Percentiles rank a stretch among this genome's conserved stretches.
These are phyloP conservation scores for Podospora anserina DNA, from an alignment of 495 filamentous ascomycete genomes.

Conservation along the genomic window DNA sequence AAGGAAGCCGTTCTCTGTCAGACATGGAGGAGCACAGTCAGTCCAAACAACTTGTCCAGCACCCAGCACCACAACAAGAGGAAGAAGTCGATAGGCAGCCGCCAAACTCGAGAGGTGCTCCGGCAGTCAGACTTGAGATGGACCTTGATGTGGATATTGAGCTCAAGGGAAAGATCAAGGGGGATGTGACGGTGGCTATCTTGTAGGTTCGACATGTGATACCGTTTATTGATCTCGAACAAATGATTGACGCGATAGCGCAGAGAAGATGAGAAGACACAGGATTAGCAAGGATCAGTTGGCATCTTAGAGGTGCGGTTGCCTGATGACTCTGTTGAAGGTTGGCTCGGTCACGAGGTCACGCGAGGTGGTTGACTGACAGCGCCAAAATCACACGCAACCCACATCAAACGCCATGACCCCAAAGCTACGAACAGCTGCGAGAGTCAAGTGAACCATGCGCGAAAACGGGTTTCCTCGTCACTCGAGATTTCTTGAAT, in stretches of 20 bases:
- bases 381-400: conserved; percentile 11
- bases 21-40: neutral
- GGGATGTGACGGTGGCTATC: conserved; percentile 26
- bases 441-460: neutral
- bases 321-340: neutral
- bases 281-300: neutral
- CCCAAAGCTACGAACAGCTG: conserved; percentile 6
- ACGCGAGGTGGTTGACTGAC: conserved; percentile 17
- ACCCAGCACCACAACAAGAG: neutral
- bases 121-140: conserved; percentile 31
- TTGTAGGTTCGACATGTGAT: neutral
- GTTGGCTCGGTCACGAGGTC: conserved; percentile 16
- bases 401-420: neutral
- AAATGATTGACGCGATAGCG: neutral
- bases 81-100: neutral
- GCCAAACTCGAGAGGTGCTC: conserved; percentile 22
- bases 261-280: neutral
- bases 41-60: neutral
- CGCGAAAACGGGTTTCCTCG: neutral
- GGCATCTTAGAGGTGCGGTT: neutral
- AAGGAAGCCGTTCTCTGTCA: neutral
- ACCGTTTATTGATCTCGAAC: neutral
- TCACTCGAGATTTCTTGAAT: neutral
- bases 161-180: conserved; percentile 32
- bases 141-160: conserved; percentile 31